phyloP scores from a whole-genome alignment of 2,329 filamentous ascomycete species.

The Mariannaea sp. region DNA sequence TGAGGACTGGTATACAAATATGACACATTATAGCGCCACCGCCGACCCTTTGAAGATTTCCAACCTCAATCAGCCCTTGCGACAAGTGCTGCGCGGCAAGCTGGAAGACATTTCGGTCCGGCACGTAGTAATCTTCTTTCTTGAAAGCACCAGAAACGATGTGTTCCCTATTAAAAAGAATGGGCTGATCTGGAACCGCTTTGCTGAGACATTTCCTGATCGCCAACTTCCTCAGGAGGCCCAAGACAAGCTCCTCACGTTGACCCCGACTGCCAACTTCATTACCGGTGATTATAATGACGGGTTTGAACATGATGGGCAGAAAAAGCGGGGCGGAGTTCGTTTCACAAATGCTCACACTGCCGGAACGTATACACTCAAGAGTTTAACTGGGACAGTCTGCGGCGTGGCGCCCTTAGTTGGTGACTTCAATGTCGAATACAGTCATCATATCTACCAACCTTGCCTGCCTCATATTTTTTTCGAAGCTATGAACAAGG shows the following conservation, averaged over 20 bases:
- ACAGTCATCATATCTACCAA: conserved; percentile 48
- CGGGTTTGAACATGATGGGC: conserved; percentile 36
- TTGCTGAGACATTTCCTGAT: conserved; percentile 41
- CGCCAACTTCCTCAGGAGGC: conserved; percentile 42
- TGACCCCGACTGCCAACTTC: conserved; percentile 42
- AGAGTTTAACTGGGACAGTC: conserved; percentile 48
- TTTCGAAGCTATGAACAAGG: conserved; percentile 41
- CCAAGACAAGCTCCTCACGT: conserved; percentile 32
- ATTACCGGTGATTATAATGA: conserved; percentile 45
- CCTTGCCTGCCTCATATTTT: conserved; percentile 50
- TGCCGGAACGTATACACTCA: conserved; percentile 50
- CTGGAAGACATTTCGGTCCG: conserved; percentile 45
- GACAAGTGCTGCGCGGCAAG: conserved; percentile 34
- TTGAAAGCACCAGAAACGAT: conserved; percentile 52
- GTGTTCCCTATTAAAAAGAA: conserved; percentile 51
- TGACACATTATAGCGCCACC: conserved; percentile 42
- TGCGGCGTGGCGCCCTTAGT: conserved; percentile 50
- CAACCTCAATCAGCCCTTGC: conserved; percentile 43
- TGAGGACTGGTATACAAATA: conserved; percentile 34
- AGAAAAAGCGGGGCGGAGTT: conserved; percentile 44
- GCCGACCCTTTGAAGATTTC: conserved; percentile 48
- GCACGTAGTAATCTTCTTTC: conserved; percentile 50
- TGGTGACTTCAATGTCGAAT: conserved; percentile 50
- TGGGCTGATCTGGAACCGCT: conserved; percentile 45
- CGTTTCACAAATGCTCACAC: conserved; percentile 49